Conservation (phyloP, 176 grass and related monocot species). For the Oryza meyeriana region DNA sequence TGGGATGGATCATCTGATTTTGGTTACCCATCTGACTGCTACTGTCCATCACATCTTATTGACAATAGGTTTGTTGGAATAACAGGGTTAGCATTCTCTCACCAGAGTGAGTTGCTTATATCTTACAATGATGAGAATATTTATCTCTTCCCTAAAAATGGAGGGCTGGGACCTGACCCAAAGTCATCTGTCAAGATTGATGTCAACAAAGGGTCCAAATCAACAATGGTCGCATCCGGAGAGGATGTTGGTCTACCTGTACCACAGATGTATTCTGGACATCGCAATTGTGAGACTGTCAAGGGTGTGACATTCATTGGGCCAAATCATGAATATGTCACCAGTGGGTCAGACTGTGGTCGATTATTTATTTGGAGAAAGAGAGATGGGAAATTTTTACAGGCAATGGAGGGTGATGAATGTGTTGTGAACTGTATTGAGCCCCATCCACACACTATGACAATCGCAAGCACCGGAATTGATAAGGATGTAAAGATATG, state of each 20-base stretch:
- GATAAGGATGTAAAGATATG: conserved; percentile 91
- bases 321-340: conserved; percentile 81
- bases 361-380: conserved; percentile 90
- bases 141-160: conserved; percentile 77
- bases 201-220: conserved; percentile 32
- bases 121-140: conserved; percentile 84
- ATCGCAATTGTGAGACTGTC: conserved; percentile 78
- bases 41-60: conserved; percentile 79
- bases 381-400: conserved; percentile 66
- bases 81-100: conserved; percentile 85
- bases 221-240: conserved; percentile 15
- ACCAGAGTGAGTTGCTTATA: conserved; percentile 65
- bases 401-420: conserved; percentile 74
- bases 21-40: conserved; percentile 49
- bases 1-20: conserved; percentile 63
- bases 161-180: conserved; percentile 62
- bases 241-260: conserved; percentile 30
- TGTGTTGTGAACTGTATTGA: conserved; percentile 87
- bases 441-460: conserved; percentile 60
- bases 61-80: conserved; percentile 47
- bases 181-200: conserved; percentile 28
- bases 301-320: conserved; percentile 84
- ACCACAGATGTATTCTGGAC: conserved; percentile 61
- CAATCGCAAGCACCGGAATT: conserved; percentile 77
- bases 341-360: conserved; percentile 89